These are phyloP conservation scores for Quercus phellos DNA, from an alignment of 331 rosid species.

Conservation along the genomic window DNA sequence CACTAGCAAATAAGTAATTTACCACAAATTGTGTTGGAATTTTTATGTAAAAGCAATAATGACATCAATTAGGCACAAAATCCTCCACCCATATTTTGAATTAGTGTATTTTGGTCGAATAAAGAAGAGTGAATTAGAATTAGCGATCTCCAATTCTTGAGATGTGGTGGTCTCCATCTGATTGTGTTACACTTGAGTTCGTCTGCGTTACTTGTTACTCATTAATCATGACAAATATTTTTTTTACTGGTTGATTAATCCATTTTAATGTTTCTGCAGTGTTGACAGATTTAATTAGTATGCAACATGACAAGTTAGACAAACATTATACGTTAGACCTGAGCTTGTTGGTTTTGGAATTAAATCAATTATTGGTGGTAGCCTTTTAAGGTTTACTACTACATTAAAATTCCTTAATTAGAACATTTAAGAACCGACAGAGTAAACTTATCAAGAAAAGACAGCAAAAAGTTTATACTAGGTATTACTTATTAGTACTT, in stretches of 20 bases:
- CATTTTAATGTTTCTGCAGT: background rate
- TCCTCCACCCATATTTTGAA: too few relatives aligned
- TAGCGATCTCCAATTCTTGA: too few relatives aligned
- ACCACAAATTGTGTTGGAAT: background rate
- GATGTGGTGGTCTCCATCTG: too few relatives aligned
- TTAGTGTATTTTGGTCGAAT: too few relatives aligned
- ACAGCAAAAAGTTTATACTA: background rate
- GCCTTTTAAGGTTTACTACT: background rate
- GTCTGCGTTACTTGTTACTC: background rate
- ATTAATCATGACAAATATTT: background rate
- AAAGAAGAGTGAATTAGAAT: too few relatives aligned
- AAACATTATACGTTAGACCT: too few relatives aligned
- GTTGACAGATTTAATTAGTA: background rate
- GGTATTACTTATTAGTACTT: background rate
- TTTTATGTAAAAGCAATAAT: background rate
- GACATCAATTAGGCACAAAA: background rate
- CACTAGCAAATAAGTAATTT: constrained; percentile 2
- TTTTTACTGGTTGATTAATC: background rate
- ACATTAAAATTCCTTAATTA: background rate
- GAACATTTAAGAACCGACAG: too few relatives aligned
- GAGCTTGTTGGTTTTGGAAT: too few relatives aligned
- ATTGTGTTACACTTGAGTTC: too few relatives aligned
- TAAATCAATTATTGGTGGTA: background rate
- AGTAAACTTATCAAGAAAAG: background rate
- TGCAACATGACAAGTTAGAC: background rate